Percentiles rank a stretch among this genome's conserved stretches.
Evolutionary conservation across 1,284 basidiomycete genomes (phyloP).

Genomic region (Ceratobasidium papillatum): DNA sequence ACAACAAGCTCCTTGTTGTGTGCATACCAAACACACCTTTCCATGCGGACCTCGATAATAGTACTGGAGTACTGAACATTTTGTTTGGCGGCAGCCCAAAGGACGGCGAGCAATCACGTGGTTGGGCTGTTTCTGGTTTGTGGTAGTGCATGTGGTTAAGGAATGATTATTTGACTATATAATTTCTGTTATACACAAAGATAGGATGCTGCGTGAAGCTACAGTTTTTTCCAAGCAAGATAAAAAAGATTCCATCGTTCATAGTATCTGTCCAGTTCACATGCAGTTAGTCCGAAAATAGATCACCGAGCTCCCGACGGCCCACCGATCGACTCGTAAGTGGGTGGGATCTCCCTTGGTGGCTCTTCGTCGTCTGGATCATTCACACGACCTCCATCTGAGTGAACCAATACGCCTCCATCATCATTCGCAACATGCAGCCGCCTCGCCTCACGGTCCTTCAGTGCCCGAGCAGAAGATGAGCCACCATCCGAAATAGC

Average conservation of each 20-base stretch:
- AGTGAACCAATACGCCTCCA: conserved; percentile 37
- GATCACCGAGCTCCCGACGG: conserved; percentile 31
- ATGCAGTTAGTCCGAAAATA: not conserved
- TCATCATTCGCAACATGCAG: conserved; percentile 37
- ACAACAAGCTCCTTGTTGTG: not conserved
- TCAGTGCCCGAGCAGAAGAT: conserved; percentile 21
- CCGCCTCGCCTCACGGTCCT: conserved; percentile 38
- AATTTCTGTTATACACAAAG: not conserved
- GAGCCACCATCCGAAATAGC: conserved; percentile 26
- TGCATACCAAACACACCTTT: conserved; percentile 52
- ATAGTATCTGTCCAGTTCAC: not conserved
- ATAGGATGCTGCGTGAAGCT: not conserved
- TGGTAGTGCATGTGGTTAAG: not conserved
- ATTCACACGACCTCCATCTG: conserved; percentile 41
- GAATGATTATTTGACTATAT: not conserved
- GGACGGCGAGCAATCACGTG: not conserved
- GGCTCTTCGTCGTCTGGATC: conserved; percentile 10
- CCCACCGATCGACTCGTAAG: conserved; percentile 42
- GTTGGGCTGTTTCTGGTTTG: not conserved
- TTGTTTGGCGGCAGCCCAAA: not conserved
- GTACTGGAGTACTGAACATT: conserved; percentile 46
- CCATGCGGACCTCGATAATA: conserved; percentile 54
- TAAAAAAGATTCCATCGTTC: conserved; percentile 1
- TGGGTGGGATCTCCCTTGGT: conserved; percentile 42
- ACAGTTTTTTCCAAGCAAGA: not conserved